These are phyloP conservation scores for Hansenula lynferdii DNA, from an alignment of 1,139 yeast genomes.

Conservation along the genomic window DNA sequence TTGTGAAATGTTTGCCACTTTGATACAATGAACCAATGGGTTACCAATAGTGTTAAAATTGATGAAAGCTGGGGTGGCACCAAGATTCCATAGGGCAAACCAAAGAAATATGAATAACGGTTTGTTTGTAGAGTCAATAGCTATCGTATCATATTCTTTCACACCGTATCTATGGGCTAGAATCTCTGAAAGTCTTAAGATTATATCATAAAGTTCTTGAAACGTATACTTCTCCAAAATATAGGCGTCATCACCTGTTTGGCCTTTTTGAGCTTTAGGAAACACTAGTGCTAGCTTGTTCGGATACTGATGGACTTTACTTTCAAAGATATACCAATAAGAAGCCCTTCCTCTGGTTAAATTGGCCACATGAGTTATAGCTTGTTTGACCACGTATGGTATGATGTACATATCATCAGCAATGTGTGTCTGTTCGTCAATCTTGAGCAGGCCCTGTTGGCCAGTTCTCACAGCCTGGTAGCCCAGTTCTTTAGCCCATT, in stretches of 20 bases:
- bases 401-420: conserved; percentile 25
- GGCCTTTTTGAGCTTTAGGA: conserved; percentile 45
- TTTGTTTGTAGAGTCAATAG: conserved; percentile 74
- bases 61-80: conserved; percentile 84
- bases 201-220: conserved; percentile 57
- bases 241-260: conserved; percentile 48
- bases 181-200: conserved; percentile 61
- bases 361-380: conserved; percentile 14
- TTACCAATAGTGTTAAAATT: conserved; percentile 75
- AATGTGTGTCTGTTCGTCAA: conserved; percentile 19
- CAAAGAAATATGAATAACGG: conserved; percentile 77
- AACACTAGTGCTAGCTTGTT: conserved; percentile 53
- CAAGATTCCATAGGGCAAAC: conserved; percentile 88
- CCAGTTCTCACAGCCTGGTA: too few species aligned
- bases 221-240: conserved; percentile 63
- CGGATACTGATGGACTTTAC: conserved; percentile 43
- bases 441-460: neutral
- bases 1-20: conserved; percentile 58
- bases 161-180: conserved; percentile 62
- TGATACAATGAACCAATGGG: conserved; percentile 77
- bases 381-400: conserved; percentile 20
- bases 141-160: conserved; percentile 64
- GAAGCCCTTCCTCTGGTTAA: conserved; percentile 44
- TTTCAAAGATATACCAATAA: conserved; percentile 64
- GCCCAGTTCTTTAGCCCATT: too few species aligned